Percentiles rank a stretch among this genome's conserved stretches.
Evolutionary conservation across 345 rosid species (phyloP).

Genomic region (Acer negundo): DNA sequence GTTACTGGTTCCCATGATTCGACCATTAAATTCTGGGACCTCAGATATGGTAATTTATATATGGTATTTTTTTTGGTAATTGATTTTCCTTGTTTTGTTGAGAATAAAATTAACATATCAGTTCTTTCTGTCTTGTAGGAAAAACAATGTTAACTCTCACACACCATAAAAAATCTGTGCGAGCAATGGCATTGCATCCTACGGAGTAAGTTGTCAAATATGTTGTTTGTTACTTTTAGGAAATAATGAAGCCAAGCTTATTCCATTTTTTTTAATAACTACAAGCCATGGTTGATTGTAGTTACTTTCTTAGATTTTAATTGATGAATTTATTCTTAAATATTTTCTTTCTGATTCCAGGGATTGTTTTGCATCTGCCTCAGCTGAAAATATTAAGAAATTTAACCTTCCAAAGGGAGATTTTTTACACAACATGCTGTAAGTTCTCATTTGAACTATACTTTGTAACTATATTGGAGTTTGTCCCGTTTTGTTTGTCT

Average conservation of each 20-base stretch:
- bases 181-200: conserved; percentile 95
- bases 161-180: conserved; percentile 97
- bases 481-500: neutral
- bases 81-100: neutral
- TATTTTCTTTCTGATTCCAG: conserved; percentile 37
- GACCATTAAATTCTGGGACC: conserved; percentile 98
- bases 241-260: neutral
- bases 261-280: neutral
- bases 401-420: conserved; percentile 92
- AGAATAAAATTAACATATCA: neutral
- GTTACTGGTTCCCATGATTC: conserved; percentile 98
- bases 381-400: conserved; percentile 96
- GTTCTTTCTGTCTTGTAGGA: conserved; percentile 48
- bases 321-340: neutral
- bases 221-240: conserved; percentile 13
- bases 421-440: conserved; percentile 98
- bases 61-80: neutral
- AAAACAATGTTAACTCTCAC: conserved; percentile 93
- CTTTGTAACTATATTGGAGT: neutral
- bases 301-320: neutral
- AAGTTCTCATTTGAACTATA: conserved; percentile 32
- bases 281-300: neutral
- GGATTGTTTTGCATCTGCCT: conserved; percentile 92
- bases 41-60: conserved; percentile 72
- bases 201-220: conserved; percentile 60